phyloP scores from a whole-genome alignment of 164 flowering plant species.

The Amborella trichopoda region DNA sequence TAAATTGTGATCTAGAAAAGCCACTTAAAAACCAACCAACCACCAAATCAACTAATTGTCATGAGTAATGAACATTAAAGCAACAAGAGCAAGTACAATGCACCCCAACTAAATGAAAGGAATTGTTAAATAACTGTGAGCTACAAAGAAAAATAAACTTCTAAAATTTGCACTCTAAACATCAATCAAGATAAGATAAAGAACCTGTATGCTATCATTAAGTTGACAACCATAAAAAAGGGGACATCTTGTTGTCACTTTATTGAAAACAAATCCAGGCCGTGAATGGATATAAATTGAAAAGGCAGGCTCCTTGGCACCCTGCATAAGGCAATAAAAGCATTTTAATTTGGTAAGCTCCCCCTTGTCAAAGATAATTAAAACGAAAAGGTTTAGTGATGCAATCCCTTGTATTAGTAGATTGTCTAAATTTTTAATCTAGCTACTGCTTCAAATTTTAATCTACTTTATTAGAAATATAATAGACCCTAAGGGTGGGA shows the following conservation, averaged over 20 bases:
- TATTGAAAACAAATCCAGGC: conserved; percentile 79
- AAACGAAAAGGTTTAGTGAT: neutral
- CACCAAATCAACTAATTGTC: too few relatives aligned
- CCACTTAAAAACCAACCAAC: too few relatives aligned
- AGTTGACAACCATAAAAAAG: conserved; percentile 68
- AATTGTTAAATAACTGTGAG: too few relatives aligned
- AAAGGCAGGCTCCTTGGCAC: conserved; percentile 41
- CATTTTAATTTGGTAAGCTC: neutral
- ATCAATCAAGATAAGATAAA: too few relatives aligned
- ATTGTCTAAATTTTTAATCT: neutral
- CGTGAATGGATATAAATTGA: conserved; percentile 81
- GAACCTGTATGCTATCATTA: conserved; percentile 81
- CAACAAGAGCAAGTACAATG: too few relatives aligned
- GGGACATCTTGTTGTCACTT: conserved; percentile 61
- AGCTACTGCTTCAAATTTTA: neutral
- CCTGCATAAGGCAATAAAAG: conserved; percentile 34
- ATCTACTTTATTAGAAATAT: neutral
- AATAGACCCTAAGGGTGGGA: too few relatives aligned
- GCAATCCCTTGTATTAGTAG: neutral
- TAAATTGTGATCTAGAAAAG: too few relatives aligned
- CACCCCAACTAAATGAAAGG: too few relatives aligned
- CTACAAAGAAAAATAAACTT: too few relatives aligned
- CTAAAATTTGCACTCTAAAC: too few relatives aligned
- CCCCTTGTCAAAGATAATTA: neutral
- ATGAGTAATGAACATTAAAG: too few relatives aligned